Conservation (phyloP, 1,284 basidiomycete genomes). For the Fomitopsis schrenkii region DNA sequence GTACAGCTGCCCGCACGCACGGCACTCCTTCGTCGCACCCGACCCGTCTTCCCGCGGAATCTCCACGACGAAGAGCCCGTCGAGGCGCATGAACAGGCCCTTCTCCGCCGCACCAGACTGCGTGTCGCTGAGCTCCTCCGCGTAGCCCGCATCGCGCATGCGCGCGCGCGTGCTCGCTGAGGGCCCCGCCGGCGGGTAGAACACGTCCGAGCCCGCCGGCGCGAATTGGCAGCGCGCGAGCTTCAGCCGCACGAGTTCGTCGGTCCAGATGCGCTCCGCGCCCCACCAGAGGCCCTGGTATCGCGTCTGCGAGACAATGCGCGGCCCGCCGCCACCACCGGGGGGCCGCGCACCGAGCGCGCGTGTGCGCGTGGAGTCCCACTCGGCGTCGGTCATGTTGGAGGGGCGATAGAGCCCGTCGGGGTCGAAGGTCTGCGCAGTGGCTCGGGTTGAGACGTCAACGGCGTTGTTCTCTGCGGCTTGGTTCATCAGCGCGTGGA, state of each 20-base stretch:
- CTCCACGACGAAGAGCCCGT: conserved; percentile 58
- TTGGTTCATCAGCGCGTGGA: conserved; percentile 18
- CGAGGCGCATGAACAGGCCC: conserved; percentile 65
- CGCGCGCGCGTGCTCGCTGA: conserved; percentile 37
- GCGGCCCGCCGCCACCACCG: neutral
- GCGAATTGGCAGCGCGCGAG: conserved; percentile 60
- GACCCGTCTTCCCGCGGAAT: conserved; percentile 35
- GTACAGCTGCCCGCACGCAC: conserved; percentile 64
- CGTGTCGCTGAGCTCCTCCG: conserved; percentile 14
- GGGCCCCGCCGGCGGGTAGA: conserved; percentile 57
- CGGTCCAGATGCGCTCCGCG: conserved; percentile 82
- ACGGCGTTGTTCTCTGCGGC: conserved; percentile 19
- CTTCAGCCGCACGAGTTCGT: conserved; percentile 81
- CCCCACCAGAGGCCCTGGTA: conserved; percentile 89
- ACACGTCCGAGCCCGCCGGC: conserved; percentile 52
- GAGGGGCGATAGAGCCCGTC: conserved; percentile 2
- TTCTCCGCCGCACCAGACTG: conserved; percentile 53
- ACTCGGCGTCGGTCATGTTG: conserved; percentile 3
- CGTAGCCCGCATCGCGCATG: conserved; percentile 20
- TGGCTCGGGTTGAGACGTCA: neutral
- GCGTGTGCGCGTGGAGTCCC: conserved; percentile 9
- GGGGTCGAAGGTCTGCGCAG: neutral
- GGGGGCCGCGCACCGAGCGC: conserved; percentile 9
- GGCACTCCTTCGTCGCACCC: conserved; percentile 48
- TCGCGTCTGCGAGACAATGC: conserved; percentile 43